These are phyloP conservation scores for Nicotiana noctiflora DNA, from an alignment of 257 asterid species.

Conservation along the genomic window DNA sequence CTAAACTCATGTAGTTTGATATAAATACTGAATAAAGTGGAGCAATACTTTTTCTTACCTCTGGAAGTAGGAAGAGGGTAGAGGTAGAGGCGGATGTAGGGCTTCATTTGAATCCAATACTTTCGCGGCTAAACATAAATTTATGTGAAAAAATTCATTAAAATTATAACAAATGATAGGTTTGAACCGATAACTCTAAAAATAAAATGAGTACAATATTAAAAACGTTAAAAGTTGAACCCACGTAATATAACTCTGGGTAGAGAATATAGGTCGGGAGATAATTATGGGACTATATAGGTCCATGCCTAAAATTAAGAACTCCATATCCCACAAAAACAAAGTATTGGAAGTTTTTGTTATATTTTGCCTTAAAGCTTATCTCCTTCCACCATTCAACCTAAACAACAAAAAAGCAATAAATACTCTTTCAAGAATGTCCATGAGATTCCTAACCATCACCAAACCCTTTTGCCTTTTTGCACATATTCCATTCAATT, in stretches of 20 bases:
- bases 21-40: too few species aligned
- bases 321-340: background rate
- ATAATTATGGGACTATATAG: slow-evolving; percentile 7
- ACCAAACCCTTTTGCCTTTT: background rate
- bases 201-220: too few species aligned
- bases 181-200: too few species aligned
- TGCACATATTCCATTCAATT: slow-evolving; percentile 10
- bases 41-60: too few species aligned
- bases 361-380: slow-evolving; percentile 12
- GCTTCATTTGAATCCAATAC: too few species aligned
- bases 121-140: too few species aligned
- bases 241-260: too few species aligned
- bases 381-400: background rate
- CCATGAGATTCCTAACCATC: background rate
- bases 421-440: background rate
- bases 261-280: background rate
- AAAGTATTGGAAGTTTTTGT: background rate
- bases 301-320: slow-evolving; percentile 8
- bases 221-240: too few species aligned
- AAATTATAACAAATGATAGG: too few species aligned
- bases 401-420: background rate
- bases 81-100: too few species aligned
- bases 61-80: too few species aligned
- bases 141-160: too few species aligned
- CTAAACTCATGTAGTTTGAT: background rate